Evolutionary conservation across 371 early-diverging fungal genomes (phyloP).

Genomic region (Chytridium lagenaria): DNA sequence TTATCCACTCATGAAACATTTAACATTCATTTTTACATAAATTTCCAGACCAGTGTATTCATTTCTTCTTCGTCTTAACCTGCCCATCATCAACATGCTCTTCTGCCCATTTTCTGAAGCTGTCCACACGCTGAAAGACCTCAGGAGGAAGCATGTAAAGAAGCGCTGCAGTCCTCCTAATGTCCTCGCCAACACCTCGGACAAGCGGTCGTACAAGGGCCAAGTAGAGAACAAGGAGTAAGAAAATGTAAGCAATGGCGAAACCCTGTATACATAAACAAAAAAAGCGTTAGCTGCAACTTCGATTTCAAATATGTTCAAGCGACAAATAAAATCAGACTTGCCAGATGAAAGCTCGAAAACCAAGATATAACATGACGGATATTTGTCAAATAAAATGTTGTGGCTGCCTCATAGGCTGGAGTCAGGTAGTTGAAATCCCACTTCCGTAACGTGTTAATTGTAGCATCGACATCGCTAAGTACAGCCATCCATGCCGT

Average conservation of each 20-base stretch:
- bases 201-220: constrained; percentile 23
- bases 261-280: constrained; percentile 6
- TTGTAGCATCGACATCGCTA: background rate
- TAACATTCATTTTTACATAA: background rate
- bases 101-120: constrained; percentile 31
- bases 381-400: background rate
- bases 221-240: constrained; percentile 21
- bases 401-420: background rate
- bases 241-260: constrained; percentile 21
- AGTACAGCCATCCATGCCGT: background rate
- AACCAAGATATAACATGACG: background rate
- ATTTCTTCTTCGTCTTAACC: background rate
- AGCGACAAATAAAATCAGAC: no score
- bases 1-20: no score
- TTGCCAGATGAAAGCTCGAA: constrained; percentile 12
- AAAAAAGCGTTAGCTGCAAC: no score
- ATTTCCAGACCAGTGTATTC: background rate
- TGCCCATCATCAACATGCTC: background rate
- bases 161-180: constrained; percentile 23
- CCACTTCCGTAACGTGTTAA: background rate
- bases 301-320: no score
- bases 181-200: constrained; percentile 18
- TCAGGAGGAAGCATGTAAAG: constrained; percentile 37
- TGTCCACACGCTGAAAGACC: constrained; percentile 28
- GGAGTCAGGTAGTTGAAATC: background rate